phyloP scores from a whole-genome alignment of 345 rosid genomes.

The Bretschneidera sinensis region DNA sequence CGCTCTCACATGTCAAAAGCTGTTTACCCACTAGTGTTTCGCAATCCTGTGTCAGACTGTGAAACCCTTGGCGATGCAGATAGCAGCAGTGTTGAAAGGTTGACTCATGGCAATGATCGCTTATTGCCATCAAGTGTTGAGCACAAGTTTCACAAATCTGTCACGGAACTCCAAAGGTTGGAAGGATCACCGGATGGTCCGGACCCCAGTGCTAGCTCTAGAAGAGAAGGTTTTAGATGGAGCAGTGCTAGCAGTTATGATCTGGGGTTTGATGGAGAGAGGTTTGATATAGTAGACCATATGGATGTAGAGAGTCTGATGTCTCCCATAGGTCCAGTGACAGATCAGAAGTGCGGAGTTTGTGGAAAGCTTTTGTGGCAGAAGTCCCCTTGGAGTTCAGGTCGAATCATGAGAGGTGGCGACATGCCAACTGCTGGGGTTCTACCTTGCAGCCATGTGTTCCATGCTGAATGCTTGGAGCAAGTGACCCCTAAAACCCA shows the following conservation, averaged over 20 bases:
- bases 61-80: constrained; percentile 44
- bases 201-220: constrained; percentile 53
- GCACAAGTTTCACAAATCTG: constrained; percentile 41
- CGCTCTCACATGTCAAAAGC: constrained; percentile 60
- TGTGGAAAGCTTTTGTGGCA: constrained; percentile 64
- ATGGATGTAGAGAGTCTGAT: constrained; percentile 32
- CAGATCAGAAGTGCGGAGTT: constrained; percentile 60
- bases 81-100: constrained; percentile 32
- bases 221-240: constrained; percentile 76
- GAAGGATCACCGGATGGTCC: constrained; percentile 57
- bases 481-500: constrained; percentile 63
- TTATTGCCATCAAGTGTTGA: constrained; percentile 34
- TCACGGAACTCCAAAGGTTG: constrained; percentile 41
- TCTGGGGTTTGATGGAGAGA: constrained; percentile 52
- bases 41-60: constrained; percentile 75
- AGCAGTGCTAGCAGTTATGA: constrained; percentile 67
- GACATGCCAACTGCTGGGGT: constrained; percentile 83
- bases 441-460: constrained; percentile 78
- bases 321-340: constrained; percentile 23
- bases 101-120: constrained; percentile 46
- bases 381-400: constrained; percentile 85
- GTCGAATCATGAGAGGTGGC: constrained; percentile 59
- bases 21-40: constrained; percentile 62
- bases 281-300: constrained; percentile 39
- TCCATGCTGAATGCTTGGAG: constrained; percentile 91